Evolutionary conservation across 495 filamentous ascomycete species (phyloP).

Genomic region (Poronia punctata): DNA sequence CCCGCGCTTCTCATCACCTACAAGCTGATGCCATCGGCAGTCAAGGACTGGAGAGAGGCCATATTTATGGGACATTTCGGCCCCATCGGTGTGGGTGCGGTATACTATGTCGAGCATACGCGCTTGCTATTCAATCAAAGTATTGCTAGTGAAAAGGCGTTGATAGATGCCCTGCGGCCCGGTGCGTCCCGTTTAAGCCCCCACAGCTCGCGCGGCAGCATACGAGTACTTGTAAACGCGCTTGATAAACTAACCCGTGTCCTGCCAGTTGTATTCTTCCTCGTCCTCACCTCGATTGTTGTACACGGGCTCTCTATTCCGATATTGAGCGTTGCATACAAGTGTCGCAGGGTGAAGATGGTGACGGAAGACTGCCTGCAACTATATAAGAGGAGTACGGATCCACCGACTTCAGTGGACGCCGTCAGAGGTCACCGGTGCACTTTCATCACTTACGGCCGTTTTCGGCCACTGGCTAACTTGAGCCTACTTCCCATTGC

Average conservation of each 20-base stretch:
- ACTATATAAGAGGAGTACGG: constrained; percentile 41
- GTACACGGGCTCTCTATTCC: constrained; percentile 54
- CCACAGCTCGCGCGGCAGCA: too few species aligned
- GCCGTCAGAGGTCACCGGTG: constrained; percentile 32
- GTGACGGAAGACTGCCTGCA: constrained; percentile 49
- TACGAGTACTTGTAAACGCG: not conserved
- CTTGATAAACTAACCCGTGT: constrained; percentile 8
- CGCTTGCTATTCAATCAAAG: constrained; percentile 47
- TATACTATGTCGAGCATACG: constrained; percentile 72
- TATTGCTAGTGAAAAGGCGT: constrained; percentile 45
- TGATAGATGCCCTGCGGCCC: constrained; percentile 43
- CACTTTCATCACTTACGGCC: constrained; percentile 48
- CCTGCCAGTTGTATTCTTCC: constrained; percentile 45
- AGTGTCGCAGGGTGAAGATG: constrained; percentile 32
- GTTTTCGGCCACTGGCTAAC: constrained; percentile 36
- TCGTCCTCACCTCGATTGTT: constrained; percentile 52
- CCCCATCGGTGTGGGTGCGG: constrained; percentile 77
- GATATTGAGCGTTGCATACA: constrained; percentile 41
- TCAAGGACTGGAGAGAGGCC: constrained; percentile 53
- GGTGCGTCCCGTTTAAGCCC: constrained; percentile 11
- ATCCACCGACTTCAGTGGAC: constrained; percentile 46
- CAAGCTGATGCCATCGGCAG: constrained; percentile 64
- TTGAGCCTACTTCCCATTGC: constrained; percentile 18
- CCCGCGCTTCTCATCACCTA: constrained; percentile 36
- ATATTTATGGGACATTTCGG: constrained; percentile 85